These are phyloP conservation scores for Xylaria multiplex DNA, from an alignment of 2,329 filamentous ascomycete genomes.

Conservation along the genomic window DNA sequence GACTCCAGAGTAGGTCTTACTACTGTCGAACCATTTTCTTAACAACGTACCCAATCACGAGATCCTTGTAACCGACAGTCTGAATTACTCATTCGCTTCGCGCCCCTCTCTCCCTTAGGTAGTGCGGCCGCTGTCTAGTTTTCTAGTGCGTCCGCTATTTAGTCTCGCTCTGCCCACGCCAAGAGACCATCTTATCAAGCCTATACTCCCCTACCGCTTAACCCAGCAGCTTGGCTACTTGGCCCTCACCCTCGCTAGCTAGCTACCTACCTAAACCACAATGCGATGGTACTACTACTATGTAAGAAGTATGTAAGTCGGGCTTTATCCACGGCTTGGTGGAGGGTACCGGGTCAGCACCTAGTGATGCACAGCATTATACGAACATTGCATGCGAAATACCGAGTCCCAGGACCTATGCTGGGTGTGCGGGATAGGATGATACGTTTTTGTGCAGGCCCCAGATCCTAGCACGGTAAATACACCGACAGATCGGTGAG, in stretches of 20 bases:
- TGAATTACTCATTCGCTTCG: conserved; percentile 26
- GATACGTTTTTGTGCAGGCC: conserved; percentile 25
- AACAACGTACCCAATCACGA: conserved; percentile 25
- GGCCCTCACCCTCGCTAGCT: neutral
- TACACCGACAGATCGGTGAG: conserved; percentile 24
- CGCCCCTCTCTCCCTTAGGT: neutral
- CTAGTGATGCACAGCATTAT: conserved; percentile 22
- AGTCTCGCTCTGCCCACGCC: conserved; percentile 9
- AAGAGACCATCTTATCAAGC: conserved; percentile 32
- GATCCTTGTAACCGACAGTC: conserved; percentile 10
- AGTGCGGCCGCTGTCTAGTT: neutral
- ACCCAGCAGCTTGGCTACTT: conserved; percentile 1
- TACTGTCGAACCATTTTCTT: conserved; percentile 22
- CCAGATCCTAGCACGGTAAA: conserved; percentile 23
- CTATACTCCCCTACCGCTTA: neutral
- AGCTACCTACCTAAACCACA: conserved; percentile 3
- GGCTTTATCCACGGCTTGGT: neutral
- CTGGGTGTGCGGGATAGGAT: neutral
- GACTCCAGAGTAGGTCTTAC: conserved; percentile 21
- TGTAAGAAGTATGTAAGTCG: neutral
- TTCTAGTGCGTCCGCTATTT: neutral
- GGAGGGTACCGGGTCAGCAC: conserved; percentile 4
- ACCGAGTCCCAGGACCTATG: conserved; percentile 17
- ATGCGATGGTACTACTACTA: neutral
- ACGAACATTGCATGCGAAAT: conserved; percentile 26